Base-by-base conservation (phyloP, 305 asterid genomes). In the Fraxinus baroniana region DNA sequence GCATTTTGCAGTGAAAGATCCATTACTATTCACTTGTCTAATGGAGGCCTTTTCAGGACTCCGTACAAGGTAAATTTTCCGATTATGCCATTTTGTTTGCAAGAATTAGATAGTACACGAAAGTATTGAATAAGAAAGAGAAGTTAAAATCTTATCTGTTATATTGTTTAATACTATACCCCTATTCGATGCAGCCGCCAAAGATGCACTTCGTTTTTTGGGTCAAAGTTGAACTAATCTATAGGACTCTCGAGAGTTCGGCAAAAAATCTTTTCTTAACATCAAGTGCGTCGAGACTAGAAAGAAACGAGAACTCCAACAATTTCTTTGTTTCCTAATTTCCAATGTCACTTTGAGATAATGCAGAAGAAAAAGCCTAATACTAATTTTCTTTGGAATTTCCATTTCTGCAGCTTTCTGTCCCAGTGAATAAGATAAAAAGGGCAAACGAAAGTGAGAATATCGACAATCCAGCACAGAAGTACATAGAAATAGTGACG, bases 1-100 rank as follows among this genome's bases (percentile, higher is more conserved):
- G 87, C 89, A 7, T 93, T 93, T 80, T 90, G 91, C 85, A 93
- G 97, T 78, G 96, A 93, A 74, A 88, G 92, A 78, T 89, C 93
- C 83, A 93, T 93, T 20, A 26, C 82, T 0, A 83, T 92, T 10
- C 87, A 87, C 75, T 81, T 87, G 28, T 81, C 93, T 3, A 82
- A 92, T 0, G 93, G 89, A 2, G 90, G 66, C 30, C 18, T 81
- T 32, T 17, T 89, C 5, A 85, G 89, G 80, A 78, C 85, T 6
- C 97, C 91, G 9, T 93, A 93, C 88, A 93, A 93, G 97, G 97
- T 90, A 78, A 20, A 66, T 64, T n/a, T 66, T 13, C 20, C 6
- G 7, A 57, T 57, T 18, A 13, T 49, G 62, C 68, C 12, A 60
- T 5, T 60, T 78, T 4, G 20, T n/a, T 60, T 35, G 4, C 20